Evolutionary conservation across 2,329 filamentous ascomycete species (phyloP).

Genomic region (Rhynchosporium agropyri): DNA sequence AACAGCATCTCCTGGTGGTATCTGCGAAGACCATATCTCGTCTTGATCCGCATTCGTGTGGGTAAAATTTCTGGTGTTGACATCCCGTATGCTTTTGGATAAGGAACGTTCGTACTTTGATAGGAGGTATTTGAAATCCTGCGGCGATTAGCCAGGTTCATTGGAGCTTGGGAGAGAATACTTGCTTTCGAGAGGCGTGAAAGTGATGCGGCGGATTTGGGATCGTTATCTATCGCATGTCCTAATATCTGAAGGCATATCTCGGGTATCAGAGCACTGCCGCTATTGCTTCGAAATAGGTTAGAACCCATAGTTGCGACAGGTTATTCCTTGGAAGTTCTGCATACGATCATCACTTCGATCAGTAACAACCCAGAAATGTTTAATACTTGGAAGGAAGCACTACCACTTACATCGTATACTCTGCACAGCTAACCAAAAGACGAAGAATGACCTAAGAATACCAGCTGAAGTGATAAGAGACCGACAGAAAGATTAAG

Average conservation of each 20-base stretch:
- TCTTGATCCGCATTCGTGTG: slow-evolving; percentile 25
- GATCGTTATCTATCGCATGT: slow-evolving; percentile 27
- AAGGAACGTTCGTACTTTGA: slow-evolving; percentile 33
- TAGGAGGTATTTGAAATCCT: slow-evolving; percentile 33
- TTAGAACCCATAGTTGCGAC: slow-evolving; percentile 7
- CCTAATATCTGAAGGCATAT: slow-evolving; percentile 32
- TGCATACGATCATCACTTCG: neutral
- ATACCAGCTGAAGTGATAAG: slow-evolving; percentile 9
- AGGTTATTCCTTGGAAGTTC: neutral
- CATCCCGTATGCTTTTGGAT: slow-evolving; percentile 16
- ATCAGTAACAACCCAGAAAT: neutral
- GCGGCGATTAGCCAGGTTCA: slow-evolving; percentile 11
- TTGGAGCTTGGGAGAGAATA: neutral
- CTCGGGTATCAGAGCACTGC: slow-evolving; percentile 28
- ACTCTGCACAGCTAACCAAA: neutral
- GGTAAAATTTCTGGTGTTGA: slow-evolving; percentile 16
- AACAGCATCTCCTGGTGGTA: slow-evolving; percentile 16
- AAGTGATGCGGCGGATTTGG: slow-evolving; percentile 24
- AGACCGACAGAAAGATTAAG: neutral
- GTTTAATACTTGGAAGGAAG: neutral
- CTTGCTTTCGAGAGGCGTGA: slow-evolving; percentile 32
- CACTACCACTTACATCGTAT: neutral
- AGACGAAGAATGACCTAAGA: slow-evolving; percentile 5
- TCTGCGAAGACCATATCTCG: slow-evolving; percentile 17
- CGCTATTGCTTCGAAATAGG: slow-evolving; percentile 25